Conservation (phyloP, 768 basidiomycete genomes). For the Psilocybe cyanescens region DNA sequence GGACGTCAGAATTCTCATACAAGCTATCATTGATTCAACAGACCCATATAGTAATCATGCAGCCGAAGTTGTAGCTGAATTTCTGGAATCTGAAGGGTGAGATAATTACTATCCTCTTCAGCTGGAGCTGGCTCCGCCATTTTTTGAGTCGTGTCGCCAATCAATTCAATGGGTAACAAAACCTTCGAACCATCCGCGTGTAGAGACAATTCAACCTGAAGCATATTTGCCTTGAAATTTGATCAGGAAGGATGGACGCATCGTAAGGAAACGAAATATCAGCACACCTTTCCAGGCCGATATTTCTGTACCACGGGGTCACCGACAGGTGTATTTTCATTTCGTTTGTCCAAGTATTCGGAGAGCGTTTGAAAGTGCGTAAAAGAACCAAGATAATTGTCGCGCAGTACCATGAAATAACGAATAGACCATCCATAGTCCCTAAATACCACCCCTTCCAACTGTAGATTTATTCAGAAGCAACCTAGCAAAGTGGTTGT, state of each 20-base stretch:
- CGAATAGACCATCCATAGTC: slow-evolving; percentile 87
- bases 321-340: slow-evolving; percentile 61
- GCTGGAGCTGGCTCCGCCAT: slow-evolving; percentile 21
- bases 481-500: background rate
- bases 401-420: slow-evolving; percentile 84
- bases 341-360: slow-evolving; percentile 80
- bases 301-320: slow-evolving; percentile 85
- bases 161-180: slow-evolving; percentile 67
- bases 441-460: slow-evolving; percentile 60
- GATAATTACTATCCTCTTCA: slow-evolving; percentile 6
- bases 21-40: slow-evolving; percentile 2
- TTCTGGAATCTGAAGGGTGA: slow-evolving; percentile 64
- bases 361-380: slow-evolving; percentile 89
- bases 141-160: slow-evolving; percentile 54
- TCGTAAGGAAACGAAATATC: slow-evolving; percentile 12
- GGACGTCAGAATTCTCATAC: background rate
- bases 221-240: slow-evolving; percentile 69
- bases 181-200: slow-evolving; percentile 55
- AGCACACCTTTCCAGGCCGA: slow-evolving; percentile 70
- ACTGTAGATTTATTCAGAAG: slow-evolving; percentile 3
- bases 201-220: slow-evolving; percentile 73
- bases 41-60: slow-evolving; percentile 91
- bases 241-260: slow-evolving; percentile 1
- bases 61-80: slow-evolving; percentile 77
- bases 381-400: slow-evolving; percentile 94